These are phyloP conservation scores for Diplotaxis tenuifolia DNA, from an alignment of 345 rosid genomes.

Conservation along the genomic window DNA sequence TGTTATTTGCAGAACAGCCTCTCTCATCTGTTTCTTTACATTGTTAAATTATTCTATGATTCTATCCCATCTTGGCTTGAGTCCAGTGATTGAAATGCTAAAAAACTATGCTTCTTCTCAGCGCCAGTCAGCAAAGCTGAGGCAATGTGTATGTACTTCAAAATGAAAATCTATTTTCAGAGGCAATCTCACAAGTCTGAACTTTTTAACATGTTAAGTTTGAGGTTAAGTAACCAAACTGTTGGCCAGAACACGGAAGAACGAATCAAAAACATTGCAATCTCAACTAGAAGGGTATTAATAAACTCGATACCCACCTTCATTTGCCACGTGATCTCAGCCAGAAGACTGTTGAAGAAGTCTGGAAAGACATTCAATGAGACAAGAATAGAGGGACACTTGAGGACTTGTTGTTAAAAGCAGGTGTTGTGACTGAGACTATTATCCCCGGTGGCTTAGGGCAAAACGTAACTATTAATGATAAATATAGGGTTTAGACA, in stretches of 20 bases:
- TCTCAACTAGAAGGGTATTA: constrained; percentile 61
- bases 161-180: no score
- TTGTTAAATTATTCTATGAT: neutral
- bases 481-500: no score
- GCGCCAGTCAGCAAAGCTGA: neutral
- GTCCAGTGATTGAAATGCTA: neutral
- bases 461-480: no score
- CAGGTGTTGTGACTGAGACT: constrained; percentile 74
- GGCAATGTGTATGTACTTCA: neutral
- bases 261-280: constrained; percentile 40
- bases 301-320: constrained; percentile 67
- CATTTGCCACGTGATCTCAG: constrained; percentile 62
- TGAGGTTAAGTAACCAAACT: neutral
- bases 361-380: constrained; percentile 92
- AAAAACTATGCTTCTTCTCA: neutral
- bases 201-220: neutral
- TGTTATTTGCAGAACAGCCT: neutral
- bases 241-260: neutral
- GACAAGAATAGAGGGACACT: constrained; percentile 67
- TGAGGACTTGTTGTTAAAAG: constrained; percentile 93
- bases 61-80: no score
- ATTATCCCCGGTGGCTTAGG: no score
- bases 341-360: constrained; percentile 91
- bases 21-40: no score
- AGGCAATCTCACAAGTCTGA: neutral